These are phyloP conservation scores for Fraxinus xanthoxyloides DNA, from an alignment of 305 asterid species.

Conservation along the genomic window DNA sequence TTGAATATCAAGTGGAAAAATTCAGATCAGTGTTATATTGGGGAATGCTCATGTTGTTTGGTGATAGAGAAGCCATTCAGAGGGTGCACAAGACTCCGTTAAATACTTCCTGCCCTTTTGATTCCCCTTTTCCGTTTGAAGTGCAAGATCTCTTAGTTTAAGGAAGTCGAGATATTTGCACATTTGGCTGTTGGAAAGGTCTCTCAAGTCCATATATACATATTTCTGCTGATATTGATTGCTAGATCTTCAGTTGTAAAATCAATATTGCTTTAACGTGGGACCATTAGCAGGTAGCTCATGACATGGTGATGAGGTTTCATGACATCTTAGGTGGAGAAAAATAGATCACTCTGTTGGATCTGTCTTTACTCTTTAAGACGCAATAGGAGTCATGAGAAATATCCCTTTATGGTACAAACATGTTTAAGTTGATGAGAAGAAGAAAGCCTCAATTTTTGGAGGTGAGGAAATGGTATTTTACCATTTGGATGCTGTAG, in stretches of 20 bases:
- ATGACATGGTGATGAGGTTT: constrained; percentile 29
- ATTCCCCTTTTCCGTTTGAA: constrained; percentile 22
- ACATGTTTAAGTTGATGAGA: constrained; percentile 21
- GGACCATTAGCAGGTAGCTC: constrained; percentile 34
- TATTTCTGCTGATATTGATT: constrained; percentile 25
- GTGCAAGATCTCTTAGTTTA: constrained; percentile 24
- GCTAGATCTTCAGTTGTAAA: constrained; percentile 17
- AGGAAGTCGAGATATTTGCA: constrained; percentile 30
- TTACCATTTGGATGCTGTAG: constrained; percentile 19
- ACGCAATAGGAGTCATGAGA: constrained; percentile 22
- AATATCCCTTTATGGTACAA: constrained; percentile 22
- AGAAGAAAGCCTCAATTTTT: constrained; percentile 17
- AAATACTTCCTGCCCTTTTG: constrained; percentile 23
- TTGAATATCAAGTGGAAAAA: constrained; percentile 19
- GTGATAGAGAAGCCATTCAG: constrained; percentile 28
- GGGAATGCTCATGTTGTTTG: constrained; percentile 28
- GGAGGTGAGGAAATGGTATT: constrained; percentile 25
- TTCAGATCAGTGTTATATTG: constrained; percentile 26
- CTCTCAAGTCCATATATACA: constrained; percentile 18
- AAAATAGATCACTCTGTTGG: constrained; percentile 22
- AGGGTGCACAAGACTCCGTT: constrained; percentile 22
- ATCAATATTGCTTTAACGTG: constrained; percentile 19
- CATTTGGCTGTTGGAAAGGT: constrained; percentile 32
- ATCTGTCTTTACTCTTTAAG: constrained; percentile 24
- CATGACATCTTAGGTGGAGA: constrained; percentile 30